Base-by-base conservation (phyloP, 345 rosid species). In the Moringa oleifera region DNA sequence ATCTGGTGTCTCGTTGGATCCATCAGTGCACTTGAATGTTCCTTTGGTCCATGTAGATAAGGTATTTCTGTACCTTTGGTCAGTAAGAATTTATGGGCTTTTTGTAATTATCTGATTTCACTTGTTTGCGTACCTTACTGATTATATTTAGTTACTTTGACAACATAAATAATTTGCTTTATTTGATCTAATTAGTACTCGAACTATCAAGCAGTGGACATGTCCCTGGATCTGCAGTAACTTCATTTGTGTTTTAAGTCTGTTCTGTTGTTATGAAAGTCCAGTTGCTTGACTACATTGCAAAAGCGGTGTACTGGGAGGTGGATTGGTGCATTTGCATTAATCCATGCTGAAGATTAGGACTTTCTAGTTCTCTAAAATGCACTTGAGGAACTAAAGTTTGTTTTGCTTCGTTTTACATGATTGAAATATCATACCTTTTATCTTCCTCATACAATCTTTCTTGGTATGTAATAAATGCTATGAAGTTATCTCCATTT, bases 191-290 rank as follows among this genome's bases (percentile, higher is more conserved):
- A 57, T 62, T 52, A 90, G 97, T 23, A 17, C 90, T 54, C 77
- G 78, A 69, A 64, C 63, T 58, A 80, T 73, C 69, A 82, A 79
- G 19, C 93, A 90, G 71, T 97, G 99, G 88, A 84, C 90, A 64
- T 81, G 85, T 70, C 97, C 97, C 53, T 94, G 99, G 97, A 86
- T 90, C 69, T 96, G 88, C 79, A 90, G 91, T 85, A 94, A 90
- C 72, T 83, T 95, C 79, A 94, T 71, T 90, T 96, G 19, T 85
- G 83, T 70, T 90, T 95, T 4, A 97, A 94, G 55, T 62, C 54
- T 77, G 97, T 90, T 79, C 99, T 90, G 66, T 82, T 90, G n/a
- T n/a, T n/a, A n/a, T n/a, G n/a, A n/a, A 57, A 92, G 93, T 41
- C 87, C 96, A 21, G 74, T 88, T 68, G 62, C 77, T 72, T 94